phyloP scores from a whole-genome alignment of 2,329 filamentous ascomycete genomes.

The Colletotrichum tofieldiae region DNA sequence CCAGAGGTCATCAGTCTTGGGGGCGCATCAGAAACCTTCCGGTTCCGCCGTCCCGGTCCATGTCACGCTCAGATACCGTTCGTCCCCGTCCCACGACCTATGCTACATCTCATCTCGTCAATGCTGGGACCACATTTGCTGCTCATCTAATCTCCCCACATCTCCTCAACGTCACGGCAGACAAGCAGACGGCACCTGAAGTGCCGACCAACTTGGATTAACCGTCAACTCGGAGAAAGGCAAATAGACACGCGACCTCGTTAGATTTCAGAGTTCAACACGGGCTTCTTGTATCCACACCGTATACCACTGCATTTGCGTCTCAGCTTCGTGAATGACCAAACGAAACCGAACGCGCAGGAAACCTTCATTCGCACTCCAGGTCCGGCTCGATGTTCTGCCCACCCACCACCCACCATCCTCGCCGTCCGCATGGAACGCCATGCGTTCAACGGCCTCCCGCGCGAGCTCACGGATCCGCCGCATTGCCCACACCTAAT shows the following conservation, averaged over 20 bases:
- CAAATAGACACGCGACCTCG: background rate
- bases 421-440: background rate
- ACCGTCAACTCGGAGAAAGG: background rate
- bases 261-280: background rate
- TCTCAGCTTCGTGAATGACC: background rate
- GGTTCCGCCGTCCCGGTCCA: constrained; percentile 32
- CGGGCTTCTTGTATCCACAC: background rate
- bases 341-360: background rate
- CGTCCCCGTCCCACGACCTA: constrained; percentile 13
- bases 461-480: background rate
- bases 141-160: constrained; percentile 8
- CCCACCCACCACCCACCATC: background rate
- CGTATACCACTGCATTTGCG: background rate
- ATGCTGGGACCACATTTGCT: background rate
- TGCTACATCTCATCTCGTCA: constrained; percentile 8
- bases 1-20: background rate
- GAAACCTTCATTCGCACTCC: background rate
- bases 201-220: background rate
- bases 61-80: constrained; percentile 1
- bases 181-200: background rate
- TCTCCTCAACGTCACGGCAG: background rate
- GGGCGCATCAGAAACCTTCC: constrained; percentile 21
- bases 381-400: background rate
- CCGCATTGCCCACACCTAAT: background rate
- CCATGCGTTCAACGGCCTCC: constrained; percentile 7